Conservation (phyloP, 2,329 filamentous ascomycete genomes). For the Blastomyces silverae region DNA sequence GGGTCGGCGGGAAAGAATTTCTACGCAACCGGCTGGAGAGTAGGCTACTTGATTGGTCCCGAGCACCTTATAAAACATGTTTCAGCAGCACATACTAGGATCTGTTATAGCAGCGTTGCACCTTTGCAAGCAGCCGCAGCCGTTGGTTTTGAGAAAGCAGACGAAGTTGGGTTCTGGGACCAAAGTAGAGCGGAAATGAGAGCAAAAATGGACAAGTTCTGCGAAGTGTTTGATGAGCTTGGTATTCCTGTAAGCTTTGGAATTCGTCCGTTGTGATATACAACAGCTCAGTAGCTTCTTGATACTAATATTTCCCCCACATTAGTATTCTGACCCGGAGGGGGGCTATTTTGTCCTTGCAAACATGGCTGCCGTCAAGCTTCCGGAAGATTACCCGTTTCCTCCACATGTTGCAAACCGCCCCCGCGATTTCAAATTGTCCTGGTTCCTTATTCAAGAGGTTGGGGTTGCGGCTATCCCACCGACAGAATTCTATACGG, state of each 20-base stretch:
- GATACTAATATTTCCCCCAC: conserved; percentile 14
- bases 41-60: conserved; percentile 89
- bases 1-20: conserved; percentile 98
- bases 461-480: conserved; percentile 93
- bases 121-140: conserved; percentile 91
- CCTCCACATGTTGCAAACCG: conserved; percentile 78
- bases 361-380: conserved; percentile 79
- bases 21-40: conserved; percentile 94
- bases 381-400: conserved; percentile 81
- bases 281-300: not conserved
- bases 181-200: conserved; percentile 79
- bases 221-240: conserved; percentile 69
- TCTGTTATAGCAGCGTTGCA: conserved; percentile 91
- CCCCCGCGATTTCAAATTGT: conserved; percentile 86
- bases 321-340: conserved; percentile 76
- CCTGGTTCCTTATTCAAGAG: conserved; percentile 96
- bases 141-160: conserved; percentile 87
- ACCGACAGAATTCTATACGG: conserved; percentile 94
- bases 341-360: conserved; percentile 96
- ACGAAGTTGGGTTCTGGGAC: conserved; percentile 80
- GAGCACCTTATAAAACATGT: conserved; percentile 86
- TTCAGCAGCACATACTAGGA: conserved; percentile 84
- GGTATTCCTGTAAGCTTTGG: conserved; percentile 52
- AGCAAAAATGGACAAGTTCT: conserved; percentile 79
- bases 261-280: not conserved